These are phyloP conservation scores for Boletus patriciae DNA, from an alignment of 768 basidiomycete genomes.

Conservation along the genomic window DNA sequence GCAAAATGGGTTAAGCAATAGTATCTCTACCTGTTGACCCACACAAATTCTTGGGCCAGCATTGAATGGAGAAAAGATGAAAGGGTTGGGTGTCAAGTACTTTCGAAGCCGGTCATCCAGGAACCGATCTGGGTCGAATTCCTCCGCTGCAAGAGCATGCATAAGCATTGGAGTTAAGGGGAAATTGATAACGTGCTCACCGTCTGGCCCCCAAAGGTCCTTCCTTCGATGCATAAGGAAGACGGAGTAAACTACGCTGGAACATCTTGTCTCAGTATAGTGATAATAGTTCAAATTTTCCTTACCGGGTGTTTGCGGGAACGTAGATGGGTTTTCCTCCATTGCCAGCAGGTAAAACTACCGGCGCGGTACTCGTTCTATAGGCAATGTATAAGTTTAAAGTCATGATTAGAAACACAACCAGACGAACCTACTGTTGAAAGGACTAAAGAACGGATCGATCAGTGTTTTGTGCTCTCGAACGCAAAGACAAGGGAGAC, in stretches of 20 bases:
- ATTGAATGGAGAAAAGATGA: slow-evolving; percentile 47
- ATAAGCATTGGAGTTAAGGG: not conserved
- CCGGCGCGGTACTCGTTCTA: slow-evolving; percentile 26
- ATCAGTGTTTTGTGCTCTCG: slow-evolving; percentile 1
- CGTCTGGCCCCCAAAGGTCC: slow-evolving; percentile 70
- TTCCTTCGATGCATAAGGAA: slow-evolving; percentile 59
- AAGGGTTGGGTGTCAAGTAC: slow-evolving; percentile 55
- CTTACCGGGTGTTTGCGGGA: slow-evolving; percentile 33
- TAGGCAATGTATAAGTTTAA: not conserved
- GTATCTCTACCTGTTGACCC: slow-evolving; percentile 37
- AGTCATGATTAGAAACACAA: not conserved
- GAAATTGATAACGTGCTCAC: slow-evolving; percentile 28
- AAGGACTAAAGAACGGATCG: slow-evolving; percentile 16
- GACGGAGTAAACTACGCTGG: slow-evolving; percentile 47
- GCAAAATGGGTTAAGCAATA: rapidly evolving
- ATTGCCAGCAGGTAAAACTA: slow-evolving; percentile 28
- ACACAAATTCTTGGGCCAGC: slow-evolving; percentile 41
- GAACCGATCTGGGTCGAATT: slow-evolving; percentile 69
- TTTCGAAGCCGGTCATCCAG: slow-evolving; percentile 58
- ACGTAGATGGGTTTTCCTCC: slow-evolving; percentile 33
- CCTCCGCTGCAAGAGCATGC: slow-evolving; percentile 44
- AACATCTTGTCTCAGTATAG: not conserved
- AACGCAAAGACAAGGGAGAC: not conserved
- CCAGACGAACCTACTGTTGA: slow-evolving; percentile 22
- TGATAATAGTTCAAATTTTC: not conserved